phyloP scores from a whole-genome alignment of 2,329 filamentous ascomycete species.

The Fusarium sp. region DNA sequence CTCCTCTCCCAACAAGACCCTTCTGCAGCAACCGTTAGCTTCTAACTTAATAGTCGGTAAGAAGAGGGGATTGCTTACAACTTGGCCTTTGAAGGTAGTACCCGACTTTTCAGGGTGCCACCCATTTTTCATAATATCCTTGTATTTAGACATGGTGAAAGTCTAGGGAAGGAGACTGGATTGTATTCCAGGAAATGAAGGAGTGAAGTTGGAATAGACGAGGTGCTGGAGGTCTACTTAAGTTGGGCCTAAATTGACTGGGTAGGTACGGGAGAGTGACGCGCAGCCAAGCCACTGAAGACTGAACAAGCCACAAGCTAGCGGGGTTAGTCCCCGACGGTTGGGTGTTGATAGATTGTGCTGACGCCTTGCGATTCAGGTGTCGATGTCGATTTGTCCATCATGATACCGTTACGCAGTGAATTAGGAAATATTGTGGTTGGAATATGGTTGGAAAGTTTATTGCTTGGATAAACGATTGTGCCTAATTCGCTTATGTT shows the following conservation, averaged over 20 bases:
- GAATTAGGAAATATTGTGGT: background rate
- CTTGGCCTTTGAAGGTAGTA: conserved; percentile 55
- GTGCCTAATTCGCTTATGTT: background rate
- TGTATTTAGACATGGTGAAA: conserved; percentile 58
- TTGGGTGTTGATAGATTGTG: conserved; percentile 4
- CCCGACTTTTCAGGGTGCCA: conserved; percentile 63
- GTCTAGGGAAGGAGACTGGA: background rate
- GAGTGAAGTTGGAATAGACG: conserved; percentile 5
- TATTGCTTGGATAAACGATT: background rate
- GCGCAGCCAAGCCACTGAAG: conserved; percentile 35
- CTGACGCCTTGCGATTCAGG: conserved; percentile 39
- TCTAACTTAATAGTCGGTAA: background rate
- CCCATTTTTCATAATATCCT: conserved; percentile 62
- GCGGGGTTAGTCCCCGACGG: conserved; percentile 22
- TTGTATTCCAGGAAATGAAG: background rate
- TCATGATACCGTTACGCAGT: conserved; percentile 3
- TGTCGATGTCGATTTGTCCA: background rate
- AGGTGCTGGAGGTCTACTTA: conserved; percentile 18
- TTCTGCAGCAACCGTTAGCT: conserved; percentile 51
- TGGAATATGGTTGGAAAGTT: background rate
- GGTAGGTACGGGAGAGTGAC: conserved; percentile 33
- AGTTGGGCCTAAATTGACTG: conserved; percentile 20
- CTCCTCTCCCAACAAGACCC: conserved; percentile 58
- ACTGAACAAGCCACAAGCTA: conserved; percentile 29
- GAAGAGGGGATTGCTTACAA: conserved; percentile 52